Conservation (phyloP, 139 green algal species). For the Chara braunii region DNA sequence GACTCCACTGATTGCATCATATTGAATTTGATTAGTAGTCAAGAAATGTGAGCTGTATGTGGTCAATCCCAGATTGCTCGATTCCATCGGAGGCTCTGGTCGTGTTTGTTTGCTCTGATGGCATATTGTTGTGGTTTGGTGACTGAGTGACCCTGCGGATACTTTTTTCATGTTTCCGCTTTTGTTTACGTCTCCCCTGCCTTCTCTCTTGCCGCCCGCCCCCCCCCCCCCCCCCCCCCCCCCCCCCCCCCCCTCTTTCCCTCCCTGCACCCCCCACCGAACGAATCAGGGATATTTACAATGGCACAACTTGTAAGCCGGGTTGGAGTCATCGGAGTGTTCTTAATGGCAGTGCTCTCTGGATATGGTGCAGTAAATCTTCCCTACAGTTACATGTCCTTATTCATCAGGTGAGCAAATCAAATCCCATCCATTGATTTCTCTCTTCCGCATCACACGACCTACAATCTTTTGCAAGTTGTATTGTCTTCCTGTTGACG, state of each 20-base stretch:
- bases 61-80: too few species aligned
- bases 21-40: too few species aligned
- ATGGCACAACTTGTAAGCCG: conserved; percentile 63
- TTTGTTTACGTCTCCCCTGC: neutral
- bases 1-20: too few species aligned
- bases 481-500: neutral
- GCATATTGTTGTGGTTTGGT: too few species aligned
- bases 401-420: conserved; percentile 35
- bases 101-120: too few species aligned
- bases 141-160: neutral
- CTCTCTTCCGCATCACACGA: neutral
- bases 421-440: too few species aligned
- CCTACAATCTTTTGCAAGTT: neutral
- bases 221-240: too few species aligned
- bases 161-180: neutral
- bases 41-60: too few species aligned
- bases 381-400: conserved; percentile 80
- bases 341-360: conserved; percentile 82
- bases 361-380: conserved; percentile 84
- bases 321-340: conserved; percentile 80
- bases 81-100: too few species aligned
- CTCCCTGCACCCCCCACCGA: too few species aligned
- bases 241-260: too few species aligned
- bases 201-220: too few species aligned
- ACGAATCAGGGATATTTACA: conserved; percentile 41